Percentiles rank a stretch among this genome's conserved stretches.
phyloP scores from a whole-genome alignment of 2,329 filamentous ascomycete genomes.

The Alternaria tenuissima region DNA sequence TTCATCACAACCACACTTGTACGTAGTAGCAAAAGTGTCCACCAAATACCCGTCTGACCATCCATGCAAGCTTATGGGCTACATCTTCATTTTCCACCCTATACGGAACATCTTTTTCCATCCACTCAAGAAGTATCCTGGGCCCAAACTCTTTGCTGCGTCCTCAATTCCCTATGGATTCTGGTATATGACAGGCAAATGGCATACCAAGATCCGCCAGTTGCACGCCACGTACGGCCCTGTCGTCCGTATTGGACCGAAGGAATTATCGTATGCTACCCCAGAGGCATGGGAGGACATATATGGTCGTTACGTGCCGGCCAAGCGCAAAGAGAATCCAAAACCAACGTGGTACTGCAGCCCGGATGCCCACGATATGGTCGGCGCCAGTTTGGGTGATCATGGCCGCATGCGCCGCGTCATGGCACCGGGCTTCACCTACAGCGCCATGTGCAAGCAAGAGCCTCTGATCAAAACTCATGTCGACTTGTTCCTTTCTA shows the following conservation, averaged over 20 bases:
- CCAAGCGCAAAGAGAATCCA: slow-evolving; percentile 1
- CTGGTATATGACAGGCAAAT: slow-evolving; percentile 1
- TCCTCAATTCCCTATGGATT: neutral
- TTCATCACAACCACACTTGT: neutral
- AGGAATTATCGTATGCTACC: neutral
- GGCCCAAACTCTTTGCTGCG: neutral
- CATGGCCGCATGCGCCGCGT: slow-evolving; percentile 4
- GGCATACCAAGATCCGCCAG: slow-evolving; percentile 1
- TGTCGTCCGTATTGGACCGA: neutral
- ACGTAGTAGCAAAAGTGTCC: neutral
- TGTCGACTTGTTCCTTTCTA: neutral
- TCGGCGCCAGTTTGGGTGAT: neutral
- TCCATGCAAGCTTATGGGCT: neutral
- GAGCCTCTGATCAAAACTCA: neutral
- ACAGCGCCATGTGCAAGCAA: neutral
- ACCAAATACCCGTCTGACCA: neutral
- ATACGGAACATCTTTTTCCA: neutral
- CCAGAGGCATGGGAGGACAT: slow-evolving; percentile 4
- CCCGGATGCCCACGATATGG: neutral
- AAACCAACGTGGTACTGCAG: neutral
- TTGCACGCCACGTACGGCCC: neutral
- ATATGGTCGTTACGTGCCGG: slow-evolving; percentile 3
- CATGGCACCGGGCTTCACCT: slow-evolving; percentile 2
- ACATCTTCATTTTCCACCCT: neutral
- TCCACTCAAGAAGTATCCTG: slow-evolving; percentile 3